phyloP scores from a whole-genome alignment of 345 rosid genomes.

The Pelargonium nanum region DNA sequence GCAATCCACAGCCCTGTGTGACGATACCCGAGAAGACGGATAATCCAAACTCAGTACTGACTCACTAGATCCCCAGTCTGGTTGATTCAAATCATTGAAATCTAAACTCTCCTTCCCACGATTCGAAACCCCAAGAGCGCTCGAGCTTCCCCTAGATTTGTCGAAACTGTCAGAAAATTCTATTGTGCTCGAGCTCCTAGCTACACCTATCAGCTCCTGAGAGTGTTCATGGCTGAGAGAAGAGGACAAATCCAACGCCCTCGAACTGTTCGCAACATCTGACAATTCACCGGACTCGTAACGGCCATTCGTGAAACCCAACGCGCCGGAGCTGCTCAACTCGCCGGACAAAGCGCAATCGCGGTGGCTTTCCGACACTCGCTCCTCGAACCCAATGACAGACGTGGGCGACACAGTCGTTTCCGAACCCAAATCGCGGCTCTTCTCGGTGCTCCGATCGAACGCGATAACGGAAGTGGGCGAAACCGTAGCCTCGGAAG shows the following conservation, averaged over 20 bases:
- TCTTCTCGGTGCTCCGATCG: constrained; percentile 10
- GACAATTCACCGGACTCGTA: constrained; percentile 47
- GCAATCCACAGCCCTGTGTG: constrained; percentile 44
- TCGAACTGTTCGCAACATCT: constrained; percentile 20
- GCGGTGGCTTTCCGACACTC: constrained; percentile 22
- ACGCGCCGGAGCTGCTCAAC: constrained; percentile 45
- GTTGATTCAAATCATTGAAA: constrained; percentile 37
- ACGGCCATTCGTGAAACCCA: constrained; percentile 27
- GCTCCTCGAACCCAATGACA: constrained; percentile 22
- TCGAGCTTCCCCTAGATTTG: constrained; percentile 46
- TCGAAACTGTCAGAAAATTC: constrained; percentile 57
- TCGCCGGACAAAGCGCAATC: constrained; percentile 47
- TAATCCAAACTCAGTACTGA: constrained; percentile 78
- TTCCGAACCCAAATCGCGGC: constrained; percentile 16
- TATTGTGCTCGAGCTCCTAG: constrained; percentile 23
- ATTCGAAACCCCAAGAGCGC: constrained; percentile 31
- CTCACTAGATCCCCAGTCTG: constrained; percentile 74
- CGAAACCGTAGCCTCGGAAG: constrained; percentile 47
- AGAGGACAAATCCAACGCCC: constrained; percentile 19
- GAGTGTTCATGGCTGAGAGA: constrained; percentile 29
- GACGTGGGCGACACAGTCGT: constrained; percentile 36
- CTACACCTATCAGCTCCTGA: constrained; percentile 21
- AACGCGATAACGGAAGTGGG: constrained; percentile 55
- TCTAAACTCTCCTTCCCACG: constrained; percentile 32
- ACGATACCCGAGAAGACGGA: constrained; percentile 72